Evolutionary conservation across 1,284 basidiomycete species (phyloP).

Genomic region (Anthracocystis setariae): DNA sequence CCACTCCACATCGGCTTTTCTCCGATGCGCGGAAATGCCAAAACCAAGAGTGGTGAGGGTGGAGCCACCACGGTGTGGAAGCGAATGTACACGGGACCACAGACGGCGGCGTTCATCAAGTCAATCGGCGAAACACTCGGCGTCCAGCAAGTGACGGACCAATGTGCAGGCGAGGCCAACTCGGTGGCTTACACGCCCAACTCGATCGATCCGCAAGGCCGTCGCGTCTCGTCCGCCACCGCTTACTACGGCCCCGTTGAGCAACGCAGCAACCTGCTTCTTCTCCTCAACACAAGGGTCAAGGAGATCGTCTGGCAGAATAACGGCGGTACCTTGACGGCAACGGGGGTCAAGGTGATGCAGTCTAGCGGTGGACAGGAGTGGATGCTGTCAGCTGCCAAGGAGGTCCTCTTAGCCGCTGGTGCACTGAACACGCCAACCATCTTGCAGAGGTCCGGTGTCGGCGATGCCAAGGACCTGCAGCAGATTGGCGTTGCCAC

Average conservation of each 20-base stretch:
- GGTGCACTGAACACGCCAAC: conserved; percentile 69
- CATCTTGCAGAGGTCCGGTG: conserved; percentile 69
- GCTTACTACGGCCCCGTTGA: conserved; percentile 70
- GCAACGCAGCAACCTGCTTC: conserved; percentile 75
- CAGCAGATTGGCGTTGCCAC: conserved; percentile 60
- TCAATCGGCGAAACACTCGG: conserved; percentile 72
- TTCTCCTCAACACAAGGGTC: conserved; percentile 68
- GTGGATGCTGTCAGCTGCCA: conserved; percentile 61
- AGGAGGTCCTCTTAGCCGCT: conserved; percentile 69
- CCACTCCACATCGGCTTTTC: conserved; percentile 72
- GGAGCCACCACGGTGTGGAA: conserved; percentile 45
- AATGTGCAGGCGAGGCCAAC: conserved; percentile 74
- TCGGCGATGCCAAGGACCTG: conserved; percentile 67
- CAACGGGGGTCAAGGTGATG: conserved; percentile 19
- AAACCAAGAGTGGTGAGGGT: background rate
- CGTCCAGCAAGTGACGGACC: conserved; percentile 71
- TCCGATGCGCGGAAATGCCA: conserved; percentile 62
- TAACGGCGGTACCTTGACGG: conserved; percentile 28
- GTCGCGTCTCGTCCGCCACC: conserved; percentile 68
- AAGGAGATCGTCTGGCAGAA: conserved; percentile 57
- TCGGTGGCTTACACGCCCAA: conserved; percentile 73
- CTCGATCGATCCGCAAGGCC: conserved; percentile 42
- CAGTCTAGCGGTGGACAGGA: conserved; percentile 16
- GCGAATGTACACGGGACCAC: conserved; percentile 73
- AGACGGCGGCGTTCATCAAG: conserved; percentile 72